phyloP scores from a whole-genome alignment of 495 filamentous ascomycete genomes.

The Amniculicola lignicola region DNA sequence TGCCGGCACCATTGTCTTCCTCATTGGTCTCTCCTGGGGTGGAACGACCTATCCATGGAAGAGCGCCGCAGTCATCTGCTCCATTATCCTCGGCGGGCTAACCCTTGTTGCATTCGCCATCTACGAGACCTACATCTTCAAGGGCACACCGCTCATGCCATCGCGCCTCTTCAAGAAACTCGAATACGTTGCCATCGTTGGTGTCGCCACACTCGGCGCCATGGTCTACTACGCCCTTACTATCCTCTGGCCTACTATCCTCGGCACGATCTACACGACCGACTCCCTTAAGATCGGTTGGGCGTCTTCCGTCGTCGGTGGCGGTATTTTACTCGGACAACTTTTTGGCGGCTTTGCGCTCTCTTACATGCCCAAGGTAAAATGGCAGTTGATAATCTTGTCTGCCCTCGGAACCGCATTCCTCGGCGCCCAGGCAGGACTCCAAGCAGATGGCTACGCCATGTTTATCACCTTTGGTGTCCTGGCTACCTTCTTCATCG shows the following conservation, averaged over 20 bases:
- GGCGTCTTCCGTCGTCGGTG: constrained; percentile 34
- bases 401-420: constrained; percentile 26
- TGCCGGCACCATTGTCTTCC: constrained; percentile 39
- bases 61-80: constrained; percentile 47
- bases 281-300: constrained; percentile 26
- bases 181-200: constrained; percentile 36
- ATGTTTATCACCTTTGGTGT: constrained; percentile 30
- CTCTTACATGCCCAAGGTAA: constrained; percentile 34
- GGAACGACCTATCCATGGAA: constrained; percentile 50
- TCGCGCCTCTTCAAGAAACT: constrained; percentile 40
- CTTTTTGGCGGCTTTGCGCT: constrained; percentile 31
- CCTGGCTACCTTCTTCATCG: constrained; percentile 36
- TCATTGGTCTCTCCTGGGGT: constrained; percentile 47
- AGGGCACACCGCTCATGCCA: constrained; percentile 39
- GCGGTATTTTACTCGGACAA: constrained; percentile 36
- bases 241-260: constrained; percentile 36
- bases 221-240: constrained; percentile 42
- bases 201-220: constrained; percentile 34
- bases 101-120: constrained; percentile 46
- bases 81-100: constrained; percentile 45
- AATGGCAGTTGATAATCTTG: constrained; percentile 33
- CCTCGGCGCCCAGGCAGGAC: constrained; percentile 26
- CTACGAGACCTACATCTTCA: constrained; percentile 39
- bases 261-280: constrained; percentile 36
- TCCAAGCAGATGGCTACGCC: constrained; percentile 12